Evolutionary conservation across 2,329 filamentous ascomycete species (phyloP).

Genomic region (Nemania bipapillata): DNA sequence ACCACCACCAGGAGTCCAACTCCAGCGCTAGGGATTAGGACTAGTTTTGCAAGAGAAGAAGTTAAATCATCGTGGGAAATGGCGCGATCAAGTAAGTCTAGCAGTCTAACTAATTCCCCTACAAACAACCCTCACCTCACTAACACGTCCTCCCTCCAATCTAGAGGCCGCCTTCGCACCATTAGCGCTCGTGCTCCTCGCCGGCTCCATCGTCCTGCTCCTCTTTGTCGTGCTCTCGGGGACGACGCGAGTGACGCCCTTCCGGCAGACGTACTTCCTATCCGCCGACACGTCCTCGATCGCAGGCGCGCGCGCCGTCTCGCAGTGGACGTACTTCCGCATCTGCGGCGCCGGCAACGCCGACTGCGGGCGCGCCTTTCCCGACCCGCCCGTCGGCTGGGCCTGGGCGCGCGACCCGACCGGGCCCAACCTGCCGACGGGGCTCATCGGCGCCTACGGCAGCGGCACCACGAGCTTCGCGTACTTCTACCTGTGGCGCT

Average conservation of each 20-base stretch:
- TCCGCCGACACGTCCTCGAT: slow-evolving; percentile 80
- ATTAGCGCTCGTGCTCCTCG: slow-evolving; percentile 58
- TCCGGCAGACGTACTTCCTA: slow-evolving; percentile 86
- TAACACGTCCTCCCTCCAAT: too few species aligned
- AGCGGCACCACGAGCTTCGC: slow-evolving; percentile 64
- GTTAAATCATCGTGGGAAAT: slow-evolving; percentile 17
- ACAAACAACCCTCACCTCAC: slow-evolving; percentile 4
- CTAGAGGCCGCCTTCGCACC: slow-evolving; percentile 42
- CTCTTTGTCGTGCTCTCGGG: slow-evolving; percentile 70
- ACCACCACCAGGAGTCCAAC: not conserved
- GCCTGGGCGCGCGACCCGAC: slow-evolving; percentile 67
- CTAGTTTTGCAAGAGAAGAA: not conserved
- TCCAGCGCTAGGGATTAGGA: not conserved
- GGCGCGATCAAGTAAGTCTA: slow-evolving; percentile 33
- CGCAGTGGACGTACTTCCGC: slow-evolving; percentile 93
- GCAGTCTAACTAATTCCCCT: not conserved
- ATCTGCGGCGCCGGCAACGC: slow-evolving; percentile 74
- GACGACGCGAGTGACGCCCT: slow-evolving; percentile 61
- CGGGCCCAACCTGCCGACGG: slow-evolving; percentile 54
- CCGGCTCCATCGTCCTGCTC: slow-evolving; percentile 63
- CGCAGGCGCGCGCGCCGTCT: slow-evolving; percentile 70
- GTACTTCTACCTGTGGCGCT: slow-evolving; percentile 88
- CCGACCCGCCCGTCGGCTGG: slow-evolving; percentile 76
- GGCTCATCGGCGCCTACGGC: slow-evolving; percentile 65
- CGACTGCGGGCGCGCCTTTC: slow-evolving; percentile 71